Conservation (phyloP, 495 filamentous ascomycete genomes). For the Platismatia glauca region DNA sequence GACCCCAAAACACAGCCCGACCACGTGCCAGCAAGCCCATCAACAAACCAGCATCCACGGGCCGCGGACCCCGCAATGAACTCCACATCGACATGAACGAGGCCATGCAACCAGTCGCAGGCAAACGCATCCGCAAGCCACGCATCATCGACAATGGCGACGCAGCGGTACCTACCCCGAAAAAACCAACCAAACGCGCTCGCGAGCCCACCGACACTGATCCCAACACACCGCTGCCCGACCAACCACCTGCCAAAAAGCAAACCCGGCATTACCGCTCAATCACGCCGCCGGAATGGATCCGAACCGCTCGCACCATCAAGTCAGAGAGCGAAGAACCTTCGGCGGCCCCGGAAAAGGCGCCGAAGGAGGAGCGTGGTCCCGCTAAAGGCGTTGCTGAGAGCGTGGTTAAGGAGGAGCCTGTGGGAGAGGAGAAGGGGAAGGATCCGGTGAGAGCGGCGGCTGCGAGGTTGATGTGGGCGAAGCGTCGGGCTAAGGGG, state of each 20-base stretch:
- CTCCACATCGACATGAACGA: slow-evolving; percentile 5
- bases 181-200: background rate
- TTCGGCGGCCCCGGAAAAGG: background rate
- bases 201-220: background rate
- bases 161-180: background rate
- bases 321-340: background rate
- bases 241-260: background rate
- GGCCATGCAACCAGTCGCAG: background rate
- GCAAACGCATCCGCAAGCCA: slow-evolving; percentile 26
- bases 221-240: background rate
- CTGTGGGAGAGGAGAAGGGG: slow-evolving; percentile 37
- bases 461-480: slow-evolving; percentile 30
- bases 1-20: slow-evolving; percentile 23
- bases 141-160: slow-evolving; percentile 14
- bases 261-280: background rate
- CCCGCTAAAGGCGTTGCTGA: slow-evolving; percentile 20
- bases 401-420: slow-evolving; percentile 29
- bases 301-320: background rate
- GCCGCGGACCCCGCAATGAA: slow-evolving; percentile 37
- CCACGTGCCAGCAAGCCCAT: background rate
- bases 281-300: background rate
- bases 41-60: background rate
- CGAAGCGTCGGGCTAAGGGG: slow-evolving; percentile 8
- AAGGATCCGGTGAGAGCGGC: slow-evolving; percentile 43
- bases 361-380: background rate